A percentile compares a stretch with the other conserved stretches of the same genome.
These are phyloP conservation scores for Aspergillus sp. DNA, from an alignment of 2,329 filamentous ascomycete genomes.

Conservation along the genomic window DNA sequence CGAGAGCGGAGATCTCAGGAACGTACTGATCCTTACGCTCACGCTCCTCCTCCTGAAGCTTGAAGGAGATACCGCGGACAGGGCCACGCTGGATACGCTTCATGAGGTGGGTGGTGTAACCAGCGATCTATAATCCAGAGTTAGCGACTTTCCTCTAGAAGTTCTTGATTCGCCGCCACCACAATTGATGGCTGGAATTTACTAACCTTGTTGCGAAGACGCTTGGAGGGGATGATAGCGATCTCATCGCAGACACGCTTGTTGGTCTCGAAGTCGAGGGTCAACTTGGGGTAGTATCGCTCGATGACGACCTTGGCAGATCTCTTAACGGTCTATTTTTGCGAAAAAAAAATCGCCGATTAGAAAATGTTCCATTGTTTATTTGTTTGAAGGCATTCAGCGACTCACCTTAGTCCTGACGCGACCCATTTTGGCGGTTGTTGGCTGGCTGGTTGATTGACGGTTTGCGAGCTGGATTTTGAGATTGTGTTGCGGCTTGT, in stretches of 20 bases:
- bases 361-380: background rate
- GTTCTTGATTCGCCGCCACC: too few species aligned
- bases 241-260: conserved; percentile 99
- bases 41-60: conserved; percentile 99
- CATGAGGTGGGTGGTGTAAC: conserved; percentile 98
- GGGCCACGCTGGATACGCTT: conserved; percentile 99
- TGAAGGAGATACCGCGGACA: conserved; percentile 99
- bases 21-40: conserved; percentile 99
- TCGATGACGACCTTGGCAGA: conserved; percentile 99
- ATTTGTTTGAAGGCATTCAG: background rate
- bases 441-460: conserved; percentile 26
- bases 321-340: conserved; percentile 66
- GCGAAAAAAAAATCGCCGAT: background rate
- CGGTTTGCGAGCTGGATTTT: conserved; percentile 22
- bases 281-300: conserved; percentile 96
- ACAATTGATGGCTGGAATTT: too few species aligned
- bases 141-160: background rate
- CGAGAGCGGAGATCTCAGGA: conserved; percentile 95
- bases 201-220: conserved; percentile 95
- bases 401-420: conserved; percentile 46
- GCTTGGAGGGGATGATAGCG: conserved; percentile 98
- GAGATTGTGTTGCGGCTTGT: conserved; percentile 18
- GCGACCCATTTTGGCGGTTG: conserved; percentile 51
- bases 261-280: conserved; percentile 99
- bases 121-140: conserved; percentile 70